Evolutionary conservation across 768 basidiomycete genomes (phyloP).

Genomic region (Mrakia frigida): DNA sequence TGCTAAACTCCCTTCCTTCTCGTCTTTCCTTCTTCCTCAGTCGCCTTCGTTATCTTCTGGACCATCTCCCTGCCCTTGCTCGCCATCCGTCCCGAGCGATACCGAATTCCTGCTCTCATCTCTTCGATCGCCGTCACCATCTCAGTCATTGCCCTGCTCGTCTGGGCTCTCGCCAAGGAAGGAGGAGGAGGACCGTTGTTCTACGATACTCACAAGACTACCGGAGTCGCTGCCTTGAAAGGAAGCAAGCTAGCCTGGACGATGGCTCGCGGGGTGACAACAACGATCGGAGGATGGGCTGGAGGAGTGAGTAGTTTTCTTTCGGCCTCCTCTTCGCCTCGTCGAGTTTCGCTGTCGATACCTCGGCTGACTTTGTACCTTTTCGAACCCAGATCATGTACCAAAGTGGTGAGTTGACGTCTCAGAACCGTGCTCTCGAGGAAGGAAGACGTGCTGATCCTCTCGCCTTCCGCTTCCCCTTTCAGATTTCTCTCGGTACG

Average conservation of each 20-base stretch:
- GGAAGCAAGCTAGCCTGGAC: constrained; percentile 39
- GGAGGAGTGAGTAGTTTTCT: not conserved
- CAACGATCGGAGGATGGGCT: constrained; percentile 20
- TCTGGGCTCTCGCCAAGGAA: constrained; percentile 35
- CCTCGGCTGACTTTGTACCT: not conserved
- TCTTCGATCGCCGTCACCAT: constrained; percentile 35
- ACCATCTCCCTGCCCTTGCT: constrained; percentile 36
- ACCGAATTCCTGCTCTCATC: constrained; percentile 37
- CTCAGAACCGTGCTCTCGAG: constrained; percentile 21
- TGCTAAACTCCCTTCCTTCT: not conserved
- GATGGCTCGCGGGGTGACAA: constrained; percentile 27
- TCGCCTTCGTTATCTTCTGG: constrained; percentile 35
- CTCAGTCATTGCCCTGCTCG: constrained; percentile 35
- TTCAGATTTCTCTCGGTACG: constrained; percentile 1
- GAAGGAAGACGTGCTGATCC: not conserved
- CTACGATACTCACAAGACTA: constrained; percentile 26
- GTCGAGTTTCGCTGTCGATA: not conserved
- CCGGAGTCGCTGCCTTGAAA: constrained; percentile 33
- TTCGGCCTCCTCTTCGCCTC: not conserved
- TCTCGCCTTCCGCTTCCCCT: not conserved
- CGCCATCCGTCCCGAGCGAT: constrained; percentile 38
- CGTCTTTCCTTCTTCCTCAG: not conserved
- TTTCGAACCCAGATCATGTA: constrained; percentile 23
- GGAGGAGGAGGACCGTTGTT: constrained; percentile 39
- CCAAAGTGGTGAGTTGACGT: constrained; percentile 35